Evolutionary conservation across 2,329 filamentous ascomycete genomes (phyloP).

Genomic region (Cordyceps cateniannulata): DNA sequence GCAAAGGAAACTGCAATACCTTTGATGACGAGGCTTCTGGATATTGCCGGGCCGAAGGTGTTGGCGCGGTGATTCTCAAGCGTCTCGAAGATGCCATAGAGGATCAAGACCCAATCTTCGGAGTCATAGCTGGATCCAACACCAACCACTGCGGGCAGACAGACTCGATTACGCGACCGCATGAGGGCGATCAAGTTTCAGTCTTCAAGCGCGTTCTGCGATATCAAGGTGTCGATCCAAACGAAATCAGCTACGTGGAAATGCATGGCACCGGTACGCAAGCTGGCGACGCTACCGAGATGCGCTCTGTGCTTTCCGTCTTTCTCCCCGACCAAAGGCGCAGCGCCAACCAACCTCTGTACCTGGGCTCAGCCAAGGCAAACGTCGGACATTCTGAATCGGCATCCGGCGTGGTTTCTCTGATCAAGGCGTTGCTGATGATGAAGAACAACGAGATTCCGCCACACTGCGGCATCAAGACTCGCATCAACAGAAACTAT

Average conservation of each 20-base stretch:
- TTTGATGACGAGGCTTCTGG: conserved; percentile 77
- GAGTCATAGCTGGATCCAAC: conserved; percentile 64
- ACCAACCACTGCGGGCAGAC: conserved; percentile 81
- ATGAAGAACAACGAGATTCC: conserved; percentile 56
- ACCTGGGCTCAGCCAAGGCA: conserved; percentile 57
- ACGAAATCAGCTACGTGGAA: conserved; percentile 76
- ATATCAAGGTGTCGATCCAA: conserved; percentile 66
- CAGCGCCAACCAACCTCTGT: conserved; percentile 42
- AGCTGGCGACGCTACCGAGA: conserved; percentile 75
- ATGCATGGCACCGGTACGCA: conserved; percentile 89
- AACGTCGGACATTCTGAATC: conserved; percentile 59
- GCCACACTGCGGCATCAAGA: conserved; percentile 63
- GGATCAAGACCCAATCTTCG: conserved; percentile 72
- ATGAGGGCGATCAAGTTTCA: conserved; percentile 67
- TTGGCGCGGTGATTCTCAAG: conserved; percentile 71
- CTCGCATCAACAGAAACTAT: conserved; percentile 53
- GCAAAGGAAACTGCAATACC: conserved; percentile 44
- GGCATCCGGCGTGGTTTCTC: conserved; percentile 53
- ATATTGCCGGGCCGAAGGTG: conserved; percentile 74
- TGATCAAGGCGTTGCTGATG: conserved; percentile 61
- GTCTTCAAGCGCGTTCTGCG: conserved; percentile 65
- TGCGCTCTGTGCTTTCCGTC: conserved; percentile 62
- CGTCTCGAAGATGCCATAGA: conserved; percentile 69
- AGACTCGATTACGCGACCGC: conserved; percentile 77
- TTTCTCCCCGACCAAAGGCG: conserved; percentile 44